These are phyloP conservation scores for Antarctomyces pellizariae DNA, from an alignment of 495 filamentous ascomycete genomes.

Conservation along the genomic window DNA sequence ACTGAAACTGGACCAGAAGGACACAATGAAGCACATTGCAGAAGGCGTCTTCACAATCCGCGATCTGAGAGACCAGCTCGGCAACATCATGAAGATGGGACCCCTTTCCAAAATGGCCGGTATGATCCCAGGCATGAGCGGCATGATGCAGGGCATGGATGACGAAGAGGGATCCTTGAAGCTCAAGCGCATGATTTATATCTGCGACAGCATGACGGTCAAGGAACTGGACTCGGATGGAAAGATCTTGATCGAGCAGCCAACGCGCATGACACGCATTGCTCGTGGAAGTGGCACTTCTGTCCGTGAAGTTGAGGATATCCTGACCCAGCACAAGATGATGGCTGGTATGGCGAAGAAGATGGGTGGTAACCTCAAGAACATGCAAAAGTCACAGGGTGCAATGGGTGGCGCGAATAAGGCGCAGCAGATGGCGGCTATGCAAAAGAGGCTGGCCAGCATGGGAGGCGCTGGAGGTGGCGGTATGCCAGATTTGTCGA, in stretches of 20 bases:
- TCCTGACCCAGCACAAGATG: constrained; percentile 94
- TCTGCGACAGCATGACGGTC: constrained; percentile 91
- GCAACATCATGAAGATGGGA: constrained; percentile 99
- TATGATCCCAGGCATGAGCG: constrained; percentile 90
- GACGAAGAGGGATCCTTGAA: constrained; percentile 86
- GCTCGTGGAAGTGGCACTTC: constrained; percentile 73
- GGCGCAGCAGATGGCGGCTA: constrained; percentile 83
- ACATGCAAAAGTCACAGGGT: constrained; percentile 82
- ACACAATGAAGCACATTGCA: constrained; percentile 95
- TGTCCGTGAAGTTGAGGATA: constrained; percentile 87
- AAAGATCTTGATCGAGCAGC: constrained; percentile 80
- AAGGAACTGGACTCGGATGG: constrained; percentile 90
- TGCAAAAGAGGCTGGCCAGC: constrained; percentile 84
- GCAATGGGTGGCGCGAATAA: constrained; percentile 72
- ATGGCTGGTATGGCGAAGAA: constrained; percentile 99
- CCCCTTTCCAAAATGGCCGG: constrained; percentile 91
- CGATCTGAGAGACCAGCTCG: constrained; percentile 84
- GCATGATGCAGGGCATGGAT: constrained; percentile 85
- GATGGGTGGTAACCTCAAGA: constrained; percentile 88
- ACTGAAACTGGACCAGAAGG: constrained; percentile 92
- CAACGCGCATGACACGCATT: constrained; percentile 81
- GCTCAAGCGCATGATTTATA: constrained; percentile 95
- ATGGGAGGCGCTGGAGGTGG: constrained; percentile 52
- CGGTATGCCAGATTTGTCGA: constrained; percentile 56
- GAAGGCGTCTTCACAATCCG: constrained; percentile 91